These are phyloP conservation scores for Trypanosoma congolense DNA, from an alignment of 208 protist genomes.

Conservation along the genomic window DNA sequence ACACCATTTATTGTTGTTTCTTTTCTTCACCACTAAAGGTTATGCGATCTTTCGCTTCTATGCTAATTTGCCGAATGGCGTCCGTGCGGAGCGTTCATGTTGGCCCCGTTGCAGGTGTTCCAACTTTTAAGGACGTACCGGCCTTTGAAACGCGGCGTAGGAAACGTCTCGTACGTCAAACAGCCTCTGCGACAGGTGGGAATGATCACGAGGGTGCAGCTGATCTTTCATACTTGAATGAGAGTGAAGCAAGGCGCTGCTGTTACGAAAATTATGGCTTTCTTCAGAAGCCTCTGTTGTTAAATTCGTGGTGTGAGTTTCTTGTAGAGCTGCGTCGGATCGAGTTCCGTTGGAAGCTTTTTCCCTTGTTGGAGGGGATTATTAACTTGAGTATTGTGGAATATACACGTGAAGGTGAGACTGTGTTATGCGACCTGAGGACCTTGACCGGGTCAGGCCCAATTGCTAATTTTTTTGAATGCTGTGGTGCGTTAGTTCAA, in stretches of 20 bases:
- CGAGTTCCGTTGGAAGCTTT: slow-evolving; percentile 60
- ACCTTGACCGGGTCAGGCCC: slow-evolving; percentile 34
- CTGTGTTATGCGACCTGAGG: slow-evolving; percentile 39
- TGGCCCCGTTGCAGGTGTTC: no score
- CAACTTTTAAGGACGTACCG: no score
- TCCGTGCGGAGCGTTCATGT: no score
- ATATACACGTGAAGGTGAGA: slow-evolving; percentile 42
- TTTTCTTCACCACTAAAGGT: no score
- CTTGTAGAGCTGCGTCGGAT: slow-evolving; percentile 47
- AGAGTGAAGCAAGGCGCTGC: neutral
- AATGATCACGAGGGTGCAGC: no score
- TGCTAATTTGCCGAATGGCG: no score
- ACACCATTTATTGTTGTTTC: no score
- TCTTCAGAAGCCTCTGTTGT: slow-evolving; percentile 54
- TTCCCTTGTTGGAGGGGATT: slow-evolving; percentile 35
- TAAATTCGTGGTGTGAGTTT: slow-evolving; percentile 69
- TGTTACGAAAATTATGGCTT: slow-evolving; percentile 76
- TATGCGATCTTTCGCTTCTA: no score
- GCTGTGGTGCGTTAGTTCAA: slow-evolving; percentile 36
- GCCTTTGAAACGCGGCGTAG: no score
- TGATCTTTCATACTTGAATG: neutral
- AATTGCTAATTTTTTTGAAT: slow-evolving; percentile 72
- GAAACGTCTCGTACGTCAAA: no score
- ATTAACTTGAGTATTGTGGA: slow-evolving; percentile 53
- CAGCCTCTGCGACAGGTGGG: no score